Evolutionary conservation across 2,329 filamentous ascomycete genomes (phyloP).

Genomic region (Pseudogymnoascus sp.): DNA sequence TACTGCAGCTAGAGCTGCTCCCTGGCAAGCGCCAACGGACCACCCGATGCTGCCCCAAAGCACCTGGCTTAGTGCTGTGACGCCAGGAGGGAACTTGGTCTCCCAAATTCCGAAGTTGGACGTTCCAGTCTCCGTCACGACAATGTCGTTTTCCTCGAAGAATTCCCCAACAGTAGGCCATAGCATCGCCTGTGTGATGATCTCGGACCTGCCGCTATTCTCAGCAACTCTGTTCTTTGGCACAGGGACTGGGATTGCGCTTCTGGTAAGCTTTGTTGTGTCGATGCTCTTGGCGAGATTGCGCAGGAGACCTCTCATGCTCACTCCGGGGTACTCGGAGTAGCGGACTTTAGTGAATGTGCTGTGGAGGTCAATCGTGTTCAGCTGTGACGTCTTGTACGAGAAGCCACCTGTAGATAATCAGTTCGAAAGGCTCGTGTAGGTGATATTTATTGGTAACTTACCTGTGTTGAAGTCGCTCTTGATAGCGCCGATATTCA

Average conservation of each 20-base stretch:
- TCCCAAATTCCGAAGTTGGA: slow-evolving; percentile 86
- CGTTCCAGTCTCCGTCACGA: slow-evolving; percentile 84
- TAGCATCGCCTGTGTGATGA: slow-evolving; percentile 65
- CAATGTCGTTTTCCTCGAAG: slow-evolving; percentile 64
- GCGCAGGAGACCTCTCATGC: slow-evolving; percentile 70
- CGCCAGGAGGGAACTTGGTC: slow-evolving; percentile 68
- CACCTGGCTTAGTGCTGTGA: slow-evolving; percentile 75
- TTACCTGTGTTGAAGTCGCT: slow-evolving; percentile 67
- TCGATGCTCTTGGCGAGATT: slow-evolving; percentile 60
- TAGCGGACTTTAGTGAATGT: slow-evolving; percentile 67
- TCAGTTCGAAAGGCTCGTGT: not conserved
- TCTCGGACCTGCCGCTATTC: slow-evolving; percentile 33
- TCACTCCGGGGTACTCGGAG: slow-evolving; percentile 69
- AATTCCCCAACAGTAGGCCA: slow-evolving; percentile 73
- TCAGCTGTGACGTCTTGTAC: slow-evolving; percentile 68
- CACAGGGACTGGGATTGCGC: slow-evolving; percentile 41
- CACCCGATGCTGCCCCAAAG: slow-evolving; percentile 66
- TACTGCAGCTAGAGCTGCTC: slow-evolving; percentile 67
- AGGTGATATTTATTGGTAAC: not conserved
- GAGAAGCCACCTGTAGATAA: slow-evolving; percentile 61
- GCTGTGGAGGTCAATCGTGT: slow-evolving; percentile 76
- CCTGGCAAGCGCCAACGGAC: slow-evolving; percentile 55
- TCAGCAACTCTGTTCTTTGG: slow-evolving; percentile 46
- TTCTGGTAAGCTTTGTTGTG: slow-evolving; percentile 42
- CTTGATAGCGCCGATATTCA: slow-evolving; percentile 62